Base-by-base conservation (phyloP, 2,329 filamentous ascomycete genomes). In the Cordyceps sp. region DNA sequence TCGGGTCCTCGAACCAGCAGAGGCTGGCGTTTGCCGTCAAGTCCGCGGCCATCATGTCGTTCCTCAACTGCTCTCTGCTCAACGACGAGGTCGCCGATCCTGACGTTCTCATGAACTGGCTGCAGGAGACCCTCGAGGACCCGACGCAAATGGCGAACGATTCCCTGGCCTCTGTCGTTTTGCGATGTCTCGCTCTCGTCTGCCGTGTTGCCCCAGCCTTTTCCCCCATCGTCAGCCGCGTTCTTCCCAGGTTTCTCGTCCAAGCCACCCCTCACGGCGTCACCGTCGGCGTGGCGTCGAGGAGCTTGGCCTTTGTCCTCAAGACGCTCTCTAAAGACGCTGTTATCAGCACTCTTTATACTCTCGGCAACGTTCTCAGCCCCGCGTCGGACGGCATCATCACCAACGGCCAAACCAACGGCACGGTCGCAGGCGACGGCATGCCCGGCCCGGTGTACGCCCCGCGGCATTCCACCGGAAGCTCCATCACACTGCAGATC, bases 281-380 rank as follows among this genome's bases (percentile, higher is more conserved):
- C 19, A 82, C 75, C 10, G 76, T 90, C 27, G 66, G 65, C 2
- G 67, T 88, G 22, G 88, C 88, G 19, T 84, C 86, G n/a, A 73
- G 75, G 41, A 90, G 80, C 43, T 62, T 98, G 22, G 85, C 86
- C 3, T 78, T 77, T 41, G 74, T 92, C 14, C 61, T 98, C 34
- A 78, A 77, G 42, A 66, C 78, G 45, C 66, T 96, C 10, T 93
- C 90, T 2, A 81, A 93, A 44, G 90, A 98, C 59, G 78, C 85
- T 23, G 71, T 93, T 23, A 96, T 98, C 42, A 93, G 86, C 5
- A 96, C 86, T 1, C 62, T 98, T 9, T 98, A 98, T 55, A 90
- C 85, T 1, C 66, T 98, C n/a, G 90, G 90, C 15, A 98, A 98
- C 49, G 79, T 93, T 4, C 64, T 98, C 12, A 94, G 85, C 43